phyloP scores from a whole-genome alignment of 176 grass and related monocot genomes.

The Paspalum notatum region DNA sequence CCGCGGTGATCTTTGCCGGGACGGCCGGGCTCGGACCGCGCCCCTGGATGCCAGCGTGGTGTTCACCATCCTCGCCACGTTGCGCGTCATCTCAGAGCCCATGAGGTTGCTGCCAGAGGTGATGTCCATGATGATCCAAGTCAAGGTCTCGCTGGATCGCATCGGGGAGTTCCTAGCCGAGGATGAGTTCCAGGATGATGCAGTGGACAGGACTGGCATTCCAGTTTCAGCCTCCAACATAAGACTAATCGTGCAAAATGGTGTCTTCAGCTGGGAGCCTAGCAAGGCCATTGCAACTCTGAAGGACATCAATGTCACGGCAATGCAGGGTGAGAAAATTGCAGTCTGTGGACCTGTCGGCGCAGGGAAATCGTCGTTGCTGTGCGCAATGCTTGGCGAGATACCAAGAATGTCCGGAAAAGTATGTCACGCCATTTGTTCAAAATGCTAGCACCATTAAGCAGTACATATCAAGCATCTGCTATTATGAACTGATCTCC shows the following conservation, averaged over 20 bases:
- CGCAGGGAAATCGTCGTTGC: constrained; percentile 66
- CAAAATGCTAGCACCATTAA: not conserved
- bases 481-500: not conserved
- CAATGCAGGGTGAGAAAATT: constrained; percentile 53
- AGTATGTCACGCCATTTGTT: constrained; percentile 36
- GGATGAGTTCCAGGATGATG: constrained; percentile 71
- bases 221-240: constrained; percentile 14
- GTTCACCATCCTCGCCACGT: constrained; percentile 80
- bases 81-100: constrained; percentile 71
- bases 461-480: not conserved
- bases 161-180: constrained; percentile 67
- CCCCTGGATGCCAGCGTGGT: constrained; percentile 67
- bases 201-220: constrained; percentile 27
- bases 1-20: constrained; percentile 62
- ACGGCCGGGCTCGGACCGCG: constrained; percentile 50
- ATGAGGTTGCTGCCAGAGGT: constrained; percentile 86
- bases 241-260: constrained; percentile 39
- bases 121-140: constrained; percentile 82
- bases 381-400: constrained; percentile 74
- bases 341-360: constrained; percentile 78
- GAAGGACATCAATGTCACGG: constrained; percentile 47
- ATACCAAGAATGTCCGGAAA: constrained; percentile 78
- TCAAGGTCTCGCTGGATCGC: constrained; percentile 83
- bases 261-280: constrained; percentile 71
- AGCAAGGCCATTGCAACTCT: constrained; percentile 48